These are phyloP conservation scores for Piper longum DNA, from an alignment of 164 flowering plant species.

Conservation along the genomic window DNA sequence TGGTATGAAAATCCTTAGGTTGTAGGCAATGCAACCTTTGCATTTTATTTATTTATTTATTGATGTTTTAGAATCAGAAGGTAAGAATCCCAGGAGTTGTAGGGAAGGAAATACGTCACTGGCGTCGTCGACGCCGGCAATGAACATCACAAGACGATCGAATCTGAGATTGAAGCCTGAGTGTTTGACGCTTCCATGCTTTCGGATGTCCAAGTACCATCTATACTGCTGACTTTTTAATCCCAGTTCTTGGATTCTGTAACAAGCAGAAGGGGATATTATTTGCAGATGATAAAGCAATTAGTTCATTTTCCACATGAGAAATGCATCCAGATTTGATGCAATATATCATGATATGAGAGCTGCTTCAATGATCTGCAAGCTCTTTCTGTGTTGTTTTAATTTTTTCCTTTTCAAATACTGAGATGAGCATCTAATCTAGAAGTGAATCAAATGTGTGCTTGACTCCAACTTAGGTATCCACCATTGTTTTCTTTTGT, in stretches of 20 bases:
- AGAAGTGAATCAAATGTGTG: background rate
- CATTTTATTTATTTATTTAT: constrained; percentile 9
- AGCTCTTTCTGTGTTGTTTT: too few relatives aligned
- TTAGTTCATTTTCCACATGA: background rate
- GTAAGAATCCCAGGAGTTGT: constrained; percentile 35
- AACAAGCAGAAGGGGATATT: constrained; percentile 1
- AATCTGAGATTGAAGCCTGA: constrained; percentile 67
- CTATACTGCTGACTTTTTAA: constrained; percentile 44
- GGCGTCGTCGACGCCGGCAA: constrained; percentile 54
- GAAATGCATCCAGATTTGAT: background rate
- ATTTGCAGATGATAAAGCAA: background rate
- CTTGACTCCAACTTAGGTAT: background rate
- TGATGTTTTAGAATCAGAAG: background rate
- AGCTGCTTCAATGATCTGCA: too few relatives aligned
- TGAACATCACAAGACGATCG: constrained; percentile 54
- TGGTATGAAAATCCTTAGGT: too few relatives aligned
- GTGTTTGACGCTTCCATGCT: constrained; percentile 60
- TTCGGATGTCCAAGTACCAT: constrained; percentile 76
- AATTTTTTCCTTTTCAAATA: too few relatives aligned
- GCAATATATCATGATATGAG: background rate
- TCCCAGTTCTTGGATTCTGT: constrained; percentile 54
- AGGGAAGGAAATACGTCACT: constrained; percentile 74
- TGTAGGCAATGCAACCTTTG: too few relatives aligned
- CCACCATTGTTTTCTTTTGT: background rate
- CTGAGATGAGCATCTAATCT: background rate